These are phyloP conservation scores for Flaveria ramosissima DNA, from an alignment of 129 eudicot species.

Conservation along the genomic window DNA sequence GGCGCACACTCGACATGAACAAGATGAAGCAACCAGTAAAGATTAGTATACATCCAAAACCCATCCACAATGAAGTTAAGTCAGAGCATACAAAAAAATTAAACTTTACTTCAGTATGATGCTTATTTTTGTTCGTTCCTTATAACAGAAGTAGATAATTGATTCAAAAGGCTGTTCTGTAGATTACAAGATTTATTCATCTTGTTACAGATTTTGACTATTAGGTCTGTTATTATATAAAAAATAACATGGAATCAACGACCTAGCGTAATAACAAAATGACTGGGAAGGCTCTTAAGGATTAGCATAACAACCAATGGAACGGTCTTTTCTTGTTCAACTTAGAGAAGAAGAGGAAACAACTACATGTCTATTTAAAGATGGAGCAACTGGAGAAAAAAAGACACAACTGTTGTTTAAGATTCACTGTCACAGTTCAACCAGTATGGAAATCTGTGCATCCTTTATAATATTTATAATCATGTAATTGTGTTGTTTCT, in stretches of 20 bases:
- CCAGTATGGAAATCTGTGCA: background rate
- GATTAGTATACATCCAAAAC: background rate
- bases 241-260: background rate
- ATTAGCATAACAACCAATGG: background rate
- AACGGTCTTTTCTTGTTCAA: background rate
- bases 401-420: background rate
- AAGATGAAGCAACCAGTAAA: background rate
- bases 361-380: background rate
- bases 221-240: background rate
- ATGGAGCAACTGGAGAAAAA: background rate
- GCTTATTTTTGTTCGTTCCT: background rate
- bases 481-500: background rate
- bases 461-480: background rate
- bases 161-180: conserved; percentile 9
- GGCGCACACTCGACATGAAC: background rate
- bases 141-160: background rate
- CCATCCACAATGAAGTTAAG: background rate
- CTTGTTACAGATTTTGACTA: background rate
- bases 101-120: background rate
- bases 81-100: background rate
- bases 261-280: background rate
- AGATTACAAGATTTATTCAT: background rate
- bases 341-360: background rate
- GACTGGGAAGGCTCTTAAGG: background rate
- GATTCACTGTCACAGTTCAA: background rate